Base-by-base conservation (phyloP, 1,284 basidiomycete species). In the Ceratobasidium sp. region DNA sequence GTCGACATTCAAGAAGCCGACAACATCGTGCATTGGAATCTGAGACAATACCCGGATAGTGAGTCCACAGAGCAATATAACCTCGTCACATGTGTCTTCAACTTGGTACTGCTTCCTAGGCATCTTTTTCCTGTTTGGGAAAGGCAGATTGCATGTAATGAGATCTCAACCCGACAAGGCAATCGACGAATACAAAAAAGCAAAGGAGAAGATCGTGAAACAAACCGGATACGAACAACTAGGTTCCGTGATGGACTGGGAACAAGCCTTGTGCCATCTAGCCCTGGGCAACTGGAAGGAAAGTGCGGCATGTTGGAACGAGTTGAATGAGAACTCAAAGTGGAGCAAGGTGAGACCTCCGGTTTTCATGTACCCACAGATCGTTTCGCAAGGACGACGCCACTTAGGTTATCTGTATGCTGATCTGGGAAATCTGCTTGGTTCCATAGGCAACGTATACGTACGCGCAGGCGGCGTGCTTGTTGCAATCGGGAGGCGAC, bases 101-200 rank as follows among this genome's bases (percentile, higher is more conserved):
- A 39, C 73, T 50, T 73, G 36, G 52, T 18, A n/a, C 4, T 73
- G 50, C 72, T 75, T 10, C 39, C 72, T 65, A 89, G 93, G 94
- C 73, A 91, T 96, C 39, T 97, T 98, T 83, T 98, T 96, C 88
- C 88, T 98, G 32, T 97, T 97, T 80, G 96, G 93, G 73, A 92
- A 94, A 57, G 96, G 96, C 6, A 88, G 96, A 2, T 86, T 97
- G 46, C 87, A 89, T 50, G 86, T 96, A 3, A 86, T 87, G 52
- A 87, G 92, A 75, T 90, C 91, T 12, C 90, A 93, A 77, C 95
- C 96, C 0, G 85, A 85, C 26, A 83, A 83, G 69, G 93, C 93
- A 0, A 88, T 95, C 67, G 84, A 85, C 71, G 91, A 87, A 80
- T 94, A 93, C 80, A 84, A 87, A 21, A 83, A 84, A 48, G 92